Base-by-base conservation (phyloP, 1,139 yeast species). In the Meyerozyma smithsonii region DNA sequence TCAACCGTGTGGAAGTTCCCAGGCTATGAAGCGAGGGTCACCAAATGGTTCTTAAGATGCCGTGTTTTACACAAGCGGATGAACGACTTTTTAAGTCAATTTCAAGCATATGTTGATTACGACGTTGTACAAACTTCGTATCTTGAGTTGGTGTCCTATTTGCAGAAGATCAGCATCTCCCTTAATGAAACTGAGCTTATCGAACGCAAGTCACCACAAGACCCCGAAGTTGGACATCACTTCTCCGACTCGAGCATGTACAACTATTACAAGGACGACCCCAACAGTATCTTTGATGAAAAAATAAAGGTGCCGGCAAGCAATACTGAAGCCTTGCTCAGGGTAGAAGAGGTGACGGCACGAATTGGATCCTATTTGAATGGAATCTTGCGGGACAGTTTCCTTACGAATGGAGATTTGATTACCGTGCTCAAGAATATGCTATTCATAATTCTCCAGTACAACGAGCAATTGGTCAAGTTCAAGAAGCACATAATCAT, bases 1-100 rank as follows among this genome's bases (percentile, higher is more conserved):
- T 79, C 87, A 12, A 61, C 67, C 12, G 79, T 80, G 10, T 89
- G 97, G 97, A 72, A 68, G 30, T 72, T 72, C 50, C 56, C 58
- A 5, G 64, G 69, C 12, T 69, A 59, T 39, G 65, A 69, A 37
- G 58, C 58, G 3, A 64, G 65, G 8, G 56, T 81, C 3, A 66
- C 64, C 34, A 72, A 68, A 42, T 81, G 88, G 84, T 76, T 84
- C 18, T 58, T 70, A 19, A 62, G 79, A 39, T 75, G 83, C 32
- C 65, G 84, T 40, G 62, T 74, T 8, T 59, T 85, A 16, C 81
- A 86, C 47, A 69, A 72, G 36, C 70, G 82, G 38, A 82, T 86
- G 82, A 70, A 73, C 39, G 73, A 72, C 41, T 81, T 84, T 41
- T 55, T 83, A 19, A 72, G 72, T 40, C 79, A 78, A 37, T 64